A percentile compares a stretch with the other conserved stretches of the same genome.
Conservation (phyloP, 2,329 filamentous ascomycete genomes). For the Talaromyces rugulosus region DNA sequence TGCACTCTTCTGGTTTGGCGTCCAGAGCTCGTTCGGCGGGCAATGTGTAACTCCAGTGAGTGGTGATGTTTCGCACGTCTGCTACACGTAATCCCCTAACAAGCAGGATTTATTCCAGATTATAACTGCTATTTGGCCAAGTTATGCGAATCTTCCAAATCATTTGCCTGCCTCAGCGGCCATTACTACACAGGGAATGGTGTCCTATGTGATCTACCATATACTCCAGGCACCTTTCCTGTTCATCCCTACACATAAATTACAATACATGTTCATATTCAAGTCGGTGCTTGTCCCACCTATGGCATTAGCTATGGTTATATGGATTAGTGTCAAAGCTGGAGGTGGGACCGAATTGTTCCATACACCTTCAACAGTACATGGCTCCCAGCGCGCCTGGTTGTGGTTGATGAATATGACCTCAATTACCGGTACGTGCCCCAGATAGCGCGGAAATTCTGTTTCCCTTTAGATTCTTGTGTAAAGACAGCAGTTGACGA, state of each 20-base stretch:
- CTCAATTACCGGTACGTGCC: conserved; percentile 13
- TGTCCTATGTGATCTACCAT: conserved; percentile 17
- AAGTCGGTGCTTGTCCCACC: conserved; percentile 19
- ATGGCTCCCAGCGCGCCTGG: conserved; percentile 16
- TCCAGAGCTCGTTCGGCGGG: conserved; percentile 14
- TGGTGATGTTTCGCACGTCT: background rate
- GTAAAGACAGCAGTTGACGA: background rate
- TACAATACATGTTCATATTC: conserved; percentile 19
- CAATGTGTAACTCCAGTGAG: conserved; percentile 19
- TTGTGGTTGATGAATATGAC: conserved; percentile 17
- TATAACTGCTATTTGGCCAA: conserved; percentile 51
- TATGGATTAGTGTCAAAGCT: conserved; percentile 17
- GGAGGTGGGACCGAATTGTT: conserved; percentile 15
- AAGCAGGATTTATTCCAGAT: conserved; percentile 21
- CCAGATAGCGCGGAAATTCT: background rate
- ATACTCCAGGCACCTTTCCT: conserved; percentile 19
- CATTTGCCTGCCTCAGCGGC: conserved; percentile 22
- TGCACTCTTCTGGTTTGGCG: conserved; percentile 44
- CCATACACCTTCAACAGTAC: conserved; percentile 13
- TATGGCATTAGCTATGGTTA: conserved; percentile 18
- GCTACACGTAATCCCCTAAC: background rate
- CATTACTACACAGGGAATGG: conserved; percentile 21
- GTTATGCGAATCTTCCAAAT: conserved; percentile 52
- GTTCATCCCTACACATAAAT: conserved; percentile 18
- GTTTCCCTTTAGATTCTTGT: no score